Evolutionary conservation across 176 grass and related monocot genomes (phyloP).

Genomic region (Pontederia crassipes): DNA sequence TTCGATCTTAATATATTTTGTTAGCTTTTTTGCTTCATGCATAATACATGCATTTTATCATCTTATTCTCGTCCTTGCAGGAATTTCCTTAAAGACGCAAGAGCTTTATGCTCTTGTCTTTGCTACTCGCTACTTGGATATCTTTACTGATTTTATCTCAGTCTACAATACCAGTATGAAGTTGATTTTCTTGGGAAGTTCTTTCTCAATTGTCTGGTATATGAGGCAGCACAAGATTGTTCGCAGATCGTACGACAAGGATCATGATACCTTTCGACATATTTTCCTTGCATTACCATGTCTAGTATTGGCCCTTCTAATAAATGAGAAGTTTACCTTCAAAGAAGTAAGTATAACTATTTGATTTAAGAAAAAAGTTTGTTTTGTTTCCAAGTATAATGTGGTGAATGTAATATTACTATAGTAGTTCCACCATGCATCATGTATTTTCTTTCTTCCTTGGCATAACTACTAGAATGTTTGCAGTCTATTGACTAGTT

Average conservation of each 20-base stretch:
- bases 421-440: no score
- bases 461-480: no score
- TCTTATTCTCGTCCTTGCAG: no score
- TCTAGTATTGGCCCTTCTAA: constrained; percentile 46
- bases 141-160: constrained; percentile 77
- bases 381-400: background rate
- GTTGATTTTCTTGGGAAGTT: constrained; percentile 71
- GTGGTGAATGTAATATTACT: no score
- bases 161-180: constrained; percentile 95
- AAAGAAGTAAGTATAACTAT: constrained; percentile 48
- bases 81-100: no score
- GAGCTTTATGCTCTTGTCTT: no score
- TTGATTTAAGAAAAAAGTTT: background rate
- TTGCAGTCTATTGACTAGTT: background rate
- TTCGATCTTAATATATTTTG: no score
- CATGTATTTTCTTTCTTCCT: no score
- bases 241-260: constrained; percentile 73
- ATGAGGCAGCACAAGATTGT: constrained; percentile 72
- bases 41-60: no score
- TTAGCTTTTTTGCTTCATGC: no score
- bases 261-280: constrained; percentile 85
- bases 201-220: constrained; percentile 89
- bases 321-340: constrained; percentile 69
- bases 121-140: constrained; percentile 49
- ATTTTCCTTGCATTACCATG: constrained; percentile 24